Evolutionary conservation across 2,329 filamentous ascomycete species (phyloP).

Genomic region (Aureobasidium sp.): DNA sequence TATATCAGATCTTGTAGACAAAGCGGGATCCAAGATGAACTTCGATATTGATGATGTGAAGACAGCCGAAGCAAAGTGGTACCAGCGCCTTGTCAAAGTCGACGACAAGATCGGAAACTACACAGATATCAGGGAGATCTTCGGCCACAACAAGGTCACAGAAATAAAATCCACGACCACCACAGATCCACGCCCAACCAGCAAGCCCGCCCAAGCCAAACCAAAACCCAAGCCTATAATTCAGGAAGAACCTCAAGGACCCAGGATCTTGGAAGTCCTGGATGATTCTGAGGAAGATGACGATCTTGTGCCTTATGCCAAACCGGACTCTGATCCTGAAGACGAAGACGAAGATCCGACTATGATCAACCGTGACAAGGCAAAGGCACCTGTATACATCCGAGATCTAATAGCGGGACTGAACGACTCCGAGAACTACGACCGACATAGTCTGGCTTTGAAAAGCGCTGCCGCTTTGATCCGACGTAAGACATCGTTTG

Average conservation of each 20-base stretch:
- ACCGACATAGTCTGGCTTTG: slow-evolving; percentile 74
- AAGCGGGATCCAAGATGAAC: slow-evolving; percentile 63
- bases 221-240: slow-evolving; percentile 13
- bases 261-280: slow-evolving; percentile 28
- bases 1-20: slow-evolving; percentile 57
- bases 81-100: slow-evolving; percentile 58
- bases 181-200: not conserved
- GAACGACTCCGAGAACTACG: slow-evolving; percentile 73
- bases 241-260: slow-evolving; percentile 27
- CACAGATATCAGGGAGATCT: slow-evolving; percentile 37
- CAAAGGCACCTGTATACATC: slow-evolving; percentile 81
- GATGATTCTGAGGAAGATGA: slow-evolving; percentile 44
- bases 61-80: slow-evolving; percentile 66
- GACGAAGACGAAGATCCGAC: slow-evolving; percentile 94
- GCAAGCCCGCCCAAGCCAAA: not conserved
- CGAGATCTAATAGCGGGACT: slow-evolving; percentile 75
- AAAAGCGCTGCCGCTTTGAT: slow-evolving; percentile 72
- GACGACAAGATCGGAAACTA: slow-evolving; percentile 58
- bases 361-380: slow-evolving; percentile 73
- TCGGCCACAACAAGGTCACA: not conserved
- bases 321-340: slow-evolving; percentile 79
- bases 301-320: slow-evolving; percentile 70
- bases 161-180: not conserved
- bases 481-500: slow-evolving; percentile 79
- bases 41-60: slow-evolving; percentile 79